Evolutionary conservation across 805 yeast species (phyloP).

Genomic region (Pichia ethanolica): DNA sequence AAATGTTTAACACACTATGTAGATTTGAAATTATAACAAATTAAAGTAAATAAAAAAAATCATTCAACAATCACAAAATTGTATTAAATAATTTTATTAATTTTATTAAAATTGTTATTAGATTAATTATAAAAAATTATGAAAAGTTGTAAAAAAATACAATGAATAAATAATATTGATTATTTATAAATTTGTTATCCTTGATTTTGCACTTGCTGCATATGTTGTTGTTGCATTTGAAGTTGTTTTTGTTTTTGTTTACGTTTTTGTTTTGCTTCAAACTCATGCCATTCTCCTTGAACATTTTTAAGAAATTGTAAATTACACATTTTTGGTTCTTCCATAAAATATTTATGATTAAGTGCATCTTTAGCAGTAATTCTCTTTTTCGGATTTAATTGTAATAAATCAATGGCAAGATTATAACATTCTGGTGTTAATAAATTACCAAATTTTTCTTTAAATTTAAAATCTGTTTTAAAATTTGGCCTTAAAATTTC

Average conservation of each 20-base stretch:
- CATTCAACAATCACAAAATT: no score
- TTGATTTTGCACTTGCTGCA: conserved; percentile 24
- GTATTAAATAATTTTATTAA: no score
- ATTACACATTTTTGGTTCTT: conserved; percentile 59
- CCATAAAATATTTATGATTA: conserved; percentile 59
- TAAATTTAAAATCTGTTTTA: conserved; percentile 32
- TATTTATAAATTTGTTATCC: not conserved
- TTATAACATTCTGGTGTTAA: conserved; percentile 51
- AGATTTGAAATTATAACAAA: no score
- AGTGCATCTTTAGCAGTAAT: conserved; percentile 66
- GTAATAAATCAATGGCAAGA: conserved; percentile 55
- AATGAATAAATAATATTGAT: no score
- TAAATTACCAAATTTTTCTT: conserved; percentile 32
- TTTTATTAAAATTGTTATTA: no score
- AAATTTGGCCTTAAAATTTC: conserved; percentile 65
- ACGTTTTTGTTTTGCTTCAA: conserved; percentile 79
- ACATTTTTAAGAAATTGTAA: conserved; percentile 47
- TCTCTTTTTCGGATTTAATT: conserved; percentile 63
- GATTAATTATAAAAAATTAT: no score
- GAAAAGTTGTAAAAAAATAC: no score
- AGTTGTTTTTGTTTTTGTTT: conserved; percentile 27
- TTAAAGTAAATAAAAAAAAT: no score
- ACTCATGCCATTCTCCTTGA: conserved; percentile 93
- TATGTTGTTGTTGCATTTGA: conserved; percentile 39
- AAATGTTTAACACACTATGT: no score